These are phyloP conservation scores for Ganoderma boninense DNA, from an alignment of 1,284 basidiomycete genomes.

Conservation along the genomic window DNA sequence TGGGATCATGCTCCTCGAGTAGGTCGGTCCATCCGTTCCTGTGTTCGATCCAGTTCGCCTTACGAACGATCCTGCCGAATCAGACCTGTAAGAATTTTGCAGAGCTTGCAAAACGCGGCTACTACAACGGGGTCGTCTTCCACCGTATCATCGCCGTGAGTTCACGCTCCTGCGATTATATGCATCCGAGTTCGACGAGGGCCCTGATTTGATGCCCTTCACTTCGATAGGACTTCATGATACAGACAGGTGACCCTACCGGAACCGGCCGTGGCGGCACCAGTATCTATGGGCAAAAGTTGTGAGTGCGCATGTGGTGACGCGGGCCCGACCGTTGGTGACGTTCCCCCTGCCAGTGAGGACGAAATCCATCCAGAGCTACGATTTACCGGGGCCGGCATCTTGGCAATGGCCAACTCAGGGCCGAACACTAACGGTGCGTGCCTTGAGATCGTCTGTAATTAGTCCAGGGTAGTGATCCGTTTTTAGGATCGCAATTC, in stretches of 20 bases:
- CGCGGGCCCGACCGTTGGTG: background rate
- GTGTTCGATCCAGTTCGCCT: conserved; percentile 9
- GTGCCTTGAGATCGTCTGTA: conserved; percentile 29
- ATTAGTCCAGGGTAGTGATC: conserved; percentile 15
- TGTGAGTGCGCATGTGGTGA: conserved; percentile 57
- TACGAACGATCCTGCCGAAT: conserved; percentile 27
- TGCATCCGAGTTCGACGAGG: conserved; percentile 13
- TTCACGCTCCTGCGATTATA: conserved; percentile 37
- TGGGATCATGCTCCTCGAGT: conserved; percentile 91
- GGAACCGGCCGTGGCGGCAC: conserved; percentile 95
- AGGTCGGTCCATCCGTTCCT: conserved; percentile 35
- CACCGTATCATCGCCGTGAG: conserved; percentile 87
- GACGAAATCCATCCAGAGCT: conserved; percentile 91
- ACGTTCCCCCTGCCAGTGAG: conserved; percentile 53
- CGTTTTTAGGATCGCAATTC: conserved; percentile 85
- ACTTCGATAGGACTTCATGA: conserved; percentile 85
- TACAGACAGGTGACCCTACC: conserved; percentile 94
- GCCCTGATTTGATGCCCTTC: conserved; percentile 17
- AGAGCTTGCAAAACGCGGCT: conserved; percentile 84
- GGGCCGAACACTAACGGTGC: conserved; percentile 93
- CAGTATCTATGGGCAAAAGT: conserved; percentile 92
- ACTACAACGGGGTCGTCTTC: conserved; percentile 89
- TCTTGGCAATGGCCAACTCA: conserved; percentile 96
- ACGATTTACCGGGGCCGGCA: conserved; percentile 94
- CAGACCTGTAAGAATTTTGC: conserved; percentile 96